phyloP scores from a whole-genome alignment of 78 protist genomes.

The Chrysochromulina parva region DNA sequence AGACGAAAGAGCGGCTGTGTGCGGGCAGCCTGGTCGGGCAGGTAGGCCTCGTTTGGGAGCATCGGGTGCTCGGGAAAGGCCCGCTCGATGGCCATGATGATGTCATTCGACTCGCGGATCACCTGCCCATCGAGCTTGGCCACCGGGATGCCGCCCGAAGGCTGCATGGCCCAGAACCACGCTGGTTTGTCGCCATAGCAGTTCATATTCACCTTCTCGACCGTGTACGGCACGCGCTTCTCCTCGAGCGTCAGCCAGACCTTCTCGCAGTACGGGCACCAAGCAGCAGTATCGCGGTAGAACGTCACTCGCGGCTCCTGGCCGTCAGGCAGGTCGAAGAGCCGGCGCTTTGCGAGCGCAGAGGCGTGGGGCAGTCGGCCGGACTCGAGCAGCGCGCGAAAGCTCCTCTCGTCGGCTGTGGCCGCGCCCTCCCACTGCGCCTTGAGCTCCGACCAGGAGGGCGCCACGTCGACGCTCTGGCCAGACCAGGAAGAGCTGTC shows the following conservation, averaged over 20 bases:
- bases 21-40: not conserved
- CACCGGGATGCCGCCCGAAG: constrained; percentile 47
- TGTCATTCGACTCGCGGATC: constrained; percentile 12
- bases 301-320: not conserved
- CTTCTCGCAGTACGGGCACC: constrained; percentile 61
- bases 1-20: not conserved
- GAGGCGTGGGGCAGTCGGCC: not conserved
- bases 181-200: constrained; percentile 54
- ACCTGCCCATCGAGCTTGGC: constrained; percentile 30
- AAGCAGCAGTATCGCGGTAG: constrained; percentile 27
- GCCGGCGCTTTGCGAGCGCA: not conserved
- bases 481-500: no score
- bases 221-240: constrained; percentile 48
- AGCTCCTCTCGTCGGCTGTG: not conserved
- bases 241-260: constrained; percentile 53
- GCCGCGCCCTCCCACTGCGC: no score
- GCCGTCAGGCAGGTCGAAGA: constrained; percentile 27
- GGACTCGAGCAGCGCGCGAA: not conserved
- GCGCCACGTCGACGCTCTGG: not conserved
- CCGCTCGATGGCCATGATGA: not conserved
- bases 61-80: not conserved
- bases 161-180: not conserved
- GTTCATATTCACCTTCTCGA: constrained; percentile 41
- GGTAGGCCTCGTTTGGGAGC: not conserved
- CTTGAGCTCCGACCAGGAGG: not conserved